Conservation (phyloP, 257 asterid species). For the Nicotiana undulata region DNA sequence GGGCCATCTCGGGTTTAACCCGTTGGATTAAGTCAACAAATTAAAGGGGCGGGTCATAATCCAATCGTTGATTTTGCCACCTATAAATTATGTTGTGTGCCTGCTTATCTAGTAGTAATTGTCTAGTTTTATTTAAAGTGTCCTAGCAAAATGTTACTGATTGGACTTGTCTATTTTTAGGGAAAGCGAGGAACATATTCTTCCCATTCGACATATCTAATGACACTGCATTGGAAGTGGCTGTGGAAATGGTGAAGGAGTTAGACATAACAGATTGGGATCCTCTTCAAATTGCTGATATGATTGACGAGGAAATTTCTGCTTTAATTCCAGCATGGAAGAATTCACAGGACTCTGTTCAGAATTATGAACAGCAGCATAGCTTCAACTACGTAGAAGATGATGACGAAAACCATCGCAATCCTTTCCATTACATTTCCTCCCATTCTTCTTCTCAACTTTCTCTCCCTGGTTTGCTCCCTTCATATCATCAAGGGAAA, state of each 20-base stretch:
- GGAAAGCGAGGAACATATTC: conserved; percentile 42
- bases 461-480: conserved; percentile 36
- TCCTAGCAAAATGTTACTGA: neutral
- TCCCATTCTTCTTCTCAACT: conserved; percentile 53
- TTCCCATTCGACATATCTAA: conserved; percentile 59
- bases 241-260: conserved; percentile 75
- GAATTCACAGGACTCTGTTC: conserved; percentile 8
- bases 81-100: no score
- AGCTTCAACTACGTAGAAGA: conserved; percentile 35
- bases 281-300: conserved; percentile 63
- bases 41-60: neutral
- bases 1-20: neutral
- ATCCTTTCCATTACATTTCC: conserved; percentile 41
- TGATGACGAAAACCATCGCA: conserved; percentile 42
- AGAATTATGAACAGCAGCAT: conserved; percentile 29
- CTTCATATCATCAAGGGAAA: conserved; percentile 15
- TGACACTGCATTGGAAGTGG: conserved; percentile 68
- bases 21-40: neutral
- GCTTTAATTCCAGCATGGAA: conserved; percentile 50
- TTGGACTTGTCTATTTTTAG: conserved; percentile 20
- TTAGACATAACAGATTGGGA: conserved; percentile 63
- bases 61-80: neutral
- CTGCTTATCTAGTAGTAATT: neutral
- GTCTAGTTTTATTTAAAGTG: neutral
- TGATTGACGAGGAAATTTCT: conserved; percentile 59